A percentile compares a stretch with the other conserved stretches of the same genome.
Conservation (phyloP, 176 grass and related monocot species). For the Eleusine indica region DNA sequence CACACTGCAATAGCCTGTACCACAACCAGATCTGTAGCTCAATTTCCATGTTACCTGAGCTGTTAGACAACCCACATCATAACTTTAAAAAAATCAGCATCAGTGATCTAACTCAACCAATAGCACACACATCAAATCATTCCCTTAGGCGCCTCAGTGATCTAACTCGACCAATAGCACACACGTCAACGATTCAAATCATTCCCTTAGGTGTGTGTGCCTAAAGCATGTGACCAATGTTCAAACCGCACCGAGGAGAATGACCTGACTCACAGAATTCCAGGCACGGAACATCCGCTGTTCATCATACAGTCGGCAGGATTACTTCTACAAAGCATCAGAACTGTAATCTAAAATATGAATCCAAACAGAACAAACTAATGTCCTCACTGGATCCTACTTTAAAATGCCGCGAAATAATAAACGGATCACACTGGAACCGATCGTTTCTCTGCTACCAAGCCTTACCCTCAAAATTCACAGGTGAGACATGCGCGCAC, state of each 20-base stretch:
- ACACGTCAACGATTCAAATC: not conserved
- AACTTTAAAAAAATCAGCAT: not conserved
- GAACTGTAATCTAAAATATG: conserved; percentile 8
- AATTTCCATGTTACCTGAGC: not conserved
- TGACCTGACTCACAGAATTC: not conserved
- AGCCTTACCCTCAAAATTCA: not conserved
- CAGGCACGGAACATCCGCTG: not conserved
- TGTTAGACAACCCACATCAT: not conserved
- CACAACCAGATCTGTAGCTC: not conserved
- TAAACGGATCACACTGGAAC: not conserved
- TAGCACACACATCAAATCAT: not conserved
- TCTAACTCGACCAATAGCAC: not conserved
- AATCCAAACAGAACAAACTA: not conserved
- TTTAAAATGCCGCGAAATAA: not conserved
- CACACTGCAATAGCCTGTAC: not conserved
- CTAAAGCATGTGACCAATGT: not conserved
- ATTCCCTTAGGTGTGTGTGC: not conserved
- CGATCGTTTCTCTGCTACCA: not conserved
- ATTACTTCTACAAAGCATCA: not conserved
- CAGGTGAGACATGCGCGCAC: not conserved
- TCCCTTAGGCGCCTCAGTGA: not conserved
- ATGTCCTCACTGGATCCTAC: not conserved
- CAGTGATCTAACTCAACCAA: not conserved
- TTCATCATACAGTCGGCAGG: not conserved
- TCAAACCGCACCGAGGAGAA: not conserved